Conservation (phyloP, 768 basidiomycete species). For the Termitomyces sp. region DNA sequence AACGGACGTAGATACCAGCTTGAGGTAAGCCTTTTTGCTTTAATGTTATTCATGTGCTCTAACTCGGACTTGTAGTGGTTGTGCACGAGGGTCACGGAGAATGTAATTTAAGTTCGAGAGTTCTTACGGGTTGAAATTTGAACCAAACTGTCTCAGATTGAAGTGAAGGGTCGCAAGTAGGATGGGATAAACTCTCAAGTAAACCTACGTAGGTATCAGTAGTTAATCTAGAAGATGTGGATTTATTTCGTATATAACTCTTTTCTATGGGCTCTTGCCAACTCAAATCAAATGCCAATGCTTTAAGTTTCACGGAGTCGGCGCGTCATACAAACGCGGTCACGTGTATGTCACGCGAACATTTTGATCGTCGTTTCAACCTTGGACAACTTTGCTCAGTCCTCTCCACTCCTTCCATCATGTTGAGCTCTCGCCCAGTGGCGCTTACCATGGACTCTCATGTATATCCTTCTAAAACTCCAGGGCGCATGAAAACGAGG, state of each 20-base stretch:
- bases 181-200: too few relatives aligned
- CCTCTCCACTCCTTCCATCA: constrained; percentile 11
- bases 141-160: neutral
- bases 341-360: neutral
- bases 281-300: too few relatives aligned
- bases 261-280: too few relatives aligned
- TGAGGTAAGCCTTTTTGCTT: neutral
- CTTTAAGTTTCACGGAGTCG: too few relatives aligned
- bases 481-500: constrained; percentile 44
- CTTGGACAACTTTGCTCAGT: too few relatives aligned
- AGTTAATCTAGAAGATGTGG: too few relatives aligned
- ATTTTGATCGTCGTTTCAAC: neutral
- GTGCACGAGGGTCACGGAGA: neutral
- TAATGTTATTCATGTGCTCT: neutral
- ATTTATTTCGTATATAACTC: too few relatives aligned
- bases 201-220: too few relatives aligned
- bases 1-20: neutral
- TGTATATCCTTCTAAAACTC: constrained; percentile 45
- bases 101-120: neutral
- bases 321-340: neutral
- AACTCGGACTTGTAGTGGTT: neutral
- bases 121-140: too few relatives aligned
- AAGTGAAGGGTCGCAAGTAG: too few relatives aligned
- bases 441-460: constrained; percentile 27
- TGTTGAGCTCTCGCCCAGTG: constrained; percentile 37